Evolutionary conservation across 1,284 basidiomycete species (phyloP).

Genomic region (Leccinum pachyderme): DNA sequence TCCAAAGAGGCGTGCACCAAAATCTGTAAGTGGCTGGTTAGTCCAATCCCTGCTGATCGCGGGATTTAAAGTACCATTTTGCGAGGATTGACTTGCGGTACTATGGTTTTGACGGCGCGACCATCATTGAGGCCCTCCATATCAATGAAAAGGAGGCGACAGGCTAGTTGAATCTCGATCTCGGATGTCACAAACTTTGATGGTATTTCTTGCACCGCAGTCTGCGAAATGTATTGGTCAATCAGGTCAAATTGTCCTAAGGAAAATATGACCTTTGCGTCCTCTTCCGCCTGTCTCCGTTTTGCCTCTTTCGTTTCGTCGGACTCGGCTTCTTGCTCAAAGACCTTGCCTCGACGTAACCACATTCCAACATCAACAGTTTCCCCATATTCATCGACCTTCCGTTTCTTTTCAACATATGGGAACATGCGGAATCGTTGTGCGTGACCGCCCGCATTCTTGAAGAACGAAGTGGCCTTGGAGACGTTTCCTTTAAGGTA

Average conservation of each 20-base stretch:
- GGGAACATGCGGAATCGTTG: slow-evolving; percentile 97
- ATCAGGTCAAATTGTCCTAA: slow-evolving; percentile 1
- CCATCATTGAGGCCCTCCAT: slow-evolving; percentile 97
- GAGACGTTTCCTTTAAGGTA: slow-evolving; percentile 93
- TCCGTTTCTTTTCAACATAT: slow-evolving; percentile 87
- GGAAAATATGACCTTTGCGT: slow-evolving; percentile 53
- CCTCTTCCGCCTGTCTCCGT: slow-evolving; percentile 74
- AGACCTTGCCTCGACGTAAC: slow-evolving; percentile 83
- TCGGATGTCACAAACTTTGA: slow-evolving; percentile 86
- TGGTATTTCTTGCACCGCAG: slow-evolving; percentile 77
- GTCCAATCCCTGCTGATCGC: slow-evolving; percentile 5
- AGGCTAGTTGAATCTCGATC: slow-evolving; percentile 76
- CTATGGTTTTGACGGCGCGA: slow-evolving; percentile 93
- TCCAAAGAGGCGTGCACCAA: slow-evolving; percentile 75
- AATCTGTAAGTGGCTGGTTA: slow-evolving; percentile 53
- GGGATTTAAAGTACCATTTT: slow-evolving; percentile 66
- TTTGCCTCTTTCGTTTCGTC: slow-evolving; percentile 78
- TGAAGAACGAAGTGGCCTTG: slow-evolving; percentile 82
- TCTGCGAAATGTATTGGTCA: slow-evolving; percentile 39
- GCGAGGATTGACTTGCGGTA: slow-evolving; percentile 94
- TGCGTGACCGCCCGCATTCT: slow-evolving; percentile 61
- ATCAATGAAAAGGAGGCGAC: slow-evolving; percentile 88
- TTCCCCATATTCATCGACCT: slow-evolving; percentile 96
- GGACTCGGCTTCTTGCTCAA: slow-evolving; percentile 84
- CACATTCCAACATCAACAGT: slow-evolving; percentile 92